Base-by-base conservation (phyloP, 257 asterid genomes). In the Sherardia arvensis region DNA sequence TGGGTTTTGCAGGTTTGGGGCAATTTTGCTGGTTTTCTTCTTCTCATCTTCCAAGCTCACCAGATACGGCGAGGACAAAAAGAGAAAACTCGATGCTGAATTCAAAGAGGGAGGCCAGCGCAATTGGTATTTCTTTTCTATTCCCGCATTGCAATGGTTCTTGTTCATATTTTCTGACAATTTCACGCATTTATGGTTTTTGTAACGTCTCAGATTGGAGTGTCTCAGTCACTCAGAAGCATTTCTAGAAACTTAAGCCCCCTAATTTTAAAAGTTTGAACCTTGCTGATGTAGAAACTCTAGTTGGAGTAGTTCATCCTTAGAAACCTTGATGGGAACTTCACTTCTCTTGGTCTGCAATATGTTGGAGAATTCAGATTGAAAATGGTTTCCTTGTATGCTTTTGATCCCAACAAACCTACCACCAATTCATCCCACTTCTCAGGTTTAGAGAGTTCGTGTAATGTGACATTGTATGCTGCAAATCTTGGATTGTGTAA, bases 61-160 rank as follows among this genome's bases (percentile, higher is more conserved):
- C 33, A 89, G 77, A 68, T 72, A 76, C 38, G 98, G 98, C 65
- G 95, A 84, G 83, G 93, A 88, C 43, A 78, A 65, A 75, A 88
- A 89, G 84, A 61, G 71, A 54, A 83, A 79, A 48, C 75, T 88
- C 26, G 98, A 92, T 54, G 91, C 95, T 7, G 95, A 88, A 53
- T 92, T 92, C 74, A 85, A 85, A 78, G 95, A 92, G 78, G 98
- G 98, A 53, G 98, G 98, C 64, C 98, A 92, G 63, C 93, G 97
- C 68, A 88, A 88, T 78, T 92, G 98, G 97, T 92, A 88, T n/a
- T n/a, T n/a, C n/a, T 32, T 21, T 5, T 30, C 43, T 34, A 1
- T 34, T 34, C 8, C 27, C 18, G 3, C n/a, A 38, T 7, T 38
- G 32, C 54, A 4, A 61, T 45, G 67, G 38, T 62, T 28, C 54